Base-by-base conservation (phyloP, 257 asterid genomes). In the Plantago major region DNA sequence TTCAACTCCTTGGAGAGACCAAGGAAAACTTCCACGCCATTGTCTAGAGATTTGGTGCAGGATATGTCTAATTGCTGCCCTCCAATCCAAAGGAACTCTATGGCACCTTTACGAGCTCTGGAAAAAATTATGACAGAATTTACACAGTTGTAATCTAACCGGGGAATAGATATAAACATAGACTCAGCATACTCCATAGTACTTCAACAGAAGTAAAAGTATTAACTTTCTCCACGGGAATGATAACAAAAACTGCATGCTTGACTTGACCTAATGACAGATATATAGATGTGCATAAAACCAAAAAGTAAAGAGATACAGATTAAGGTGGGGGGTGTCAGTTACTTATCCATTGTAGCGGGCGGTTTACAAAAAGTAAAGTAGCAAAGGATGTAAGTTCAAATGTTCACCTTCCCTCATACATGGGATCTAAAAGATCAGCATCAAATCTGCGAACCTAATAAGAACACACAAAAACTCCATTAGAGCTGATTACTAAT, bases 21-120 rank as follows among this genome's bases (percentile, higher is more conserved):
- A 53, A 84, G 82, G 68, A 76, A 79, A 46, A 50, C 60, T 65
- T 79, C 72, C 14, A 53, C 45, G 55, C 78, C 74, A 42, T 70
- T 70, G 63, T 82, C 84, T 49, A 72, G 65, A 73, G 51, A 67
- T 62, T 18, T 16, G 60, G 53, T 12, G 48, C 76, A 19, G 54
- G 78, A 71, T 63, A 67, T 61, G 77, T 79, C 88, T 75, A 84
- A 70, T 65, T 86, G 94, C 75, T 92, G 96, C 67, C 97, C 97
- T 67, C 97, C 99, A 63, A 87, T 79, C 97, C 96, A 89, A 62
- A 83, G 77, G 66, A 80, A 93, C 65, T 87, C 96, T 18, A 93
- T 68, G 37, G 90, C 86, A 66, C 94, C 89, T 74, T 65, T 89
- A 55, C 71, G 82, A 40, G 83, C 66, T 78, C 97, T 88, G 86